Evolutionary conservation across 164 flowering plant genomes (phyloP), one percentile per base, ranked within the genome.

Genomic region (Cinnamomum micranthum): DNA sequence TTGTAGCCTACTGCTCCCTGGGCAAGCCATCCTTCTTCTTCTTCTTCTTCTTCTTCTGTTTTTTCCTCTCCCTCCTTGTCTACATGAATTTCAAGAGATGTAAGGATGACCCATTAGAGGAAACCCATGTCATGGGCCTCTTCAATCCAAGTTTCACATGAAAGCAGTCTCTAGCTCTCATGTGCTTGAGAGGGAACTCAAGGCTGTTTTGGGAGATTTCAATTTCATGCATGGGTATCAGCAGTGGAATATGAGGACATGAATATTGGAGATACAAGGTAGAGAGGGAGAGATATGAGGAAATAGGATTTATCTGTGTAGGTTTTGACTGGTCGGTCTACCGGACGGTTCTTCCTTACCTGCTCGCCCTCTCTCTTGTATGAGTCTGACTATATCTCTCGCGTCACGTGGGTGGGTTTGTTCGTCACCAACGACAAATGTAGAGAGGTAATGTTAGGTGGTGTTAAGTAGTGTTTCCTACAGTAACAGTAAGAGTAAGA

Each of bases 291-390:
- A 28, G 47, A 1, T n/a, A 1, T n/a, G 50, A 58, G 71, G 65
- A 41, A 3, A 31, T 33, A 65, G 50, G 70, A 1, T 24, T 1
- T 41, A 19, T 41, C 6, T 65, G 73, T 72, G 25, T 55, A 73
- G 70, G 73, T 55, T 81, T 85, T 87, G 93, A 89, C 93, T 85
- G 90, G 87, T 82, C 77, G 91, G 80, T 89, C 83, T 78, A 88
- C 87, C 91, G 52, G 90, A 84, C 88, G 80, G 84, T 81, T 78
- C 74, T 23, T 27, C 65, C 66, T 35, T 59, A 66, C 73, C 62
- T 41, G 47, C 47, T 41, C 11, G 47, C 10, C 47, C 10, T 1
- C 1, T 6, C 47, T 2, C 47, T 41, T 41, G 10, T 41, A 41
- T 41, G 47, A 68, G 60, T 73, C 69, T 51, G 27, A 23, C 25